Evolutionary conservation across 208 protist genomes (phyloP), one percentile per base, ranked within the genome.

Genomic region (Acanthamoeba triangularis): DNA sequence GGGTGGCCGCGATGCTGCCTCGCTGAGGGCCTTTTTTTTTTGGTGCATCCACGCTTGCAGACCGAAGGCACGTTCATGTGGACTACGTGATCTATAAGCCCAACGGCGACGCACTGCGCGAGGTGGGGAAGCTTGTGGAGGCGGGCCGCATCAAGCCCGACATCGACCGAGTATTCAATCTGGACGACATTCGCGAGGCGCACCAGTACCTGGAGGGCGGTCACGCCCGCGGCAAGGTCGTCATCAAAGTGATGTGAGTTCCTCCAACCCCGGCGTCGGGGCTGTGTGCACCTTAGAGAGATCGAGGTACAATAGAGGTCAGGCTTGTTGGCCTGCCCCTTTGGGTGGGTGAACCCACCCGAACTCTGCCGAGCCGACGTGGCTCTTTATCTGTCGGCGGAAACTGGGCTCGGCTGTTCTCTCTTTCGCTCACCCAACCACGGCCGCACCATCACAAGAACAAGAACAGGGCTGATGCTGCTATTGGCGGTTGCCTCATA

Each of bases 81-180:
- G 87, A 93, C 87, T 93, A 93, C 33, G 87, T 93, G 35, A 56
- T 93, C 30, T 93, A 78, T 59, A 25, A 49, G 37, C 87, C 87
- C 61, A 76, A 93, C 44, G 87, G 87, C 59, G 65, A 93, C 14
- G 65, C 65, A 11, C 87, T 93, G 61, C 61, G 47, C 3, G 87
- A 93, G 65, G 87, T 93, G 30, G 65, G 33, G 33, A 44, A 74
- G 59, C 16, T 93, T 3, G 87, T 93, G 87, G 87, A 93, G 47
- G 7, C 35, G 11, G 61, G 52, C 2, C 61, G n/a, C 87, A 93
- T 93, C 87, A 13, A 30, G 18, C 87, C 87, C 8, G 87, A 93
- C 59, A 69, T 76, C 23, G 87, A 93, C 65, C 13, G 87, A 16
- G 47, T 76, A 7, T 93, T 93, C 41, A 35, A 47, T 18, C 44